These are phyloP conservation scores for Cercospora zeina DNA, from an alignment of 2,329 filamentous ascomycete genomes.

Conservation along the genomic window DNA sequence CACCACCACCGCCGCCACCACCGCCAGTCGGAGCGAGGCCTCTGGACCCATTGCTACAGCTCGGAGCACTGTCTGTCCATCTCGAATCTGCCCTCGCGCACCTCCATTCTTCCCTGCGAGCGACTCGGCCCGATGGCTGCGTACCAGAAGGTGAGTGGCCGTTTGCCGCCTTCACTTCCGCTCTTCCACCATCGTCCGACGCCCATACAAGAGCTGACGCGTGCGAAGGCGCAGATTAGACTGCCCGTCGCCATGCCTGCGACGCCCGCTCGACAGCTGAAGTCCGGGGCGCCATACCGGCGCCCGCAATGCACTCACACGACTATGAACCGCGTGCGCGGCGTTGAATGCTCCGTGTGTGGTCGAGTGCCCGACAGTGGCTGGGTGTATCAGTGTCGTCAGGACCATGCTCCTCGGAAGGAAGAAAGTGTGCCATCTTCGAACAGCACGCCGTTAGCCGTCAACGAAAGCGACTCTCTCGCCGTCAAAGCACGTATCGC, in stretches of 20 bases:
- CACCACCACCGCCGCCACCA: neutral
- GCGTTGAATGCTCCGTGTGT: conserved; percentile 61
- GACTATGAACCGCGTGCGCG: conserved; percentile 66
- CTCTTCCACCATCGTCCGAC: neutral
- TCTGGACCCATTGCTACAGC: conserved; percentile 13
- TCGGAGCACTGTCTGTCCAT: neutral
- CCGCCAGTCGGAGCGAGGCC: conserved; percentile 4
- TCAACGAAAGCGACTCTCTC: conserved; percentile 28
- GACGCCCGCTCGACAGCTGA: conserved; percentile 7
- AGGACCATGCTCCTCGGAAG: conserved; percentile 51
- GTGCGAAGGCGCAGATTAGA: conserved; percentile 21
- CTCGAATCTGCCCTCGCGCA: neutral
- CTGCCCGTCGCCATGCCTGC: conserved; percentile 12
- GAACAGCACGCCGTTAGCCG: conserved; percentile 19
- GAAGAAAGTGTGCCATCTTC: conserved; percentile 18
- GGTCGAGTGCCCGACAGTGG: conserved; percentile 58
- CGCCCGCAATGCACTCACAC: conserved; percentile 63
- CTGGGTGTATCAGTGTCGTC: conserved; percentile 72
- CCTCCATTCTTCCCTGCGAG: conserved; percentile 4
- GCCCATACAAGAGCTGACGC: conserved; percentile 18
- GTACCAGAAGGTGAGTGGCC: conserved; percentile 27
- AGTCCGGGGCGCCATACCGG: conserved; percentile 8
- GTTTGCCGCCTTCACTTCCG: neutral
- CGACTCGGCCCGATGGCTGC: conserved; percentile 24
- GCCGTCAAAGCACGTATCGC: conserved; percentile 32